Evolutionary conservation across 306 rosid species (phyloP), one percentile per base, ranked within the genome.

Genomic region (Potentilla sterilis): DNA sequence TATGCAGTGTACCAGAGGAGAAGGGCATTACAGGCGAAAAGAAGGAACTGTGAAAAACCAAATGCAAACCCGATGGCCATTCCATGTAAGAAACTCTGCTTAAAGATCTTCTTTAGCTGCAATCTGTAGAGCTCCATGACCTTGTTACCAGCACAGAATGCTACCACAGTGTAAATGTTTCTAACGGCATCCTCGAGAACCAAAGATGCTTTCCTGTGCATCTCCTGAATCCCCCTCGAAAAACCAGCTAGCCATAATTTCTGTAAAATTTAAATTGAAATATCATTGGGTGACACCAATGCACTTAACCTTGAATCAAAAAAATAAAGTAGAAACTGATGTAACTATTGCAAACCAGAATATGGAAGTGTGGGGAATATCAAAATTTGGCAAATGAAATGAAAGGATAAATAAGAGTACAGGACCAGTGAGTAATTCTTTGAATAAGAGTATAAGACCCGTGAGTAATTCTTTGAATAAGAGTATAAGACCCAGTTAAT

Each of bases 121-220:
- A 89, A 76, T 79, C 91, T 85, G 87, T 96, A 96, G 86, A 96
- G 96, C 85, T 96, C 99, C 99, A 96, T 92, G 59, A 96, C 99
- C 90, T 96, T 92, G 79, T 92, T 92, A 82, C 99, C 97, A 67
- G 97, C 99, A 87, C 98, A 96, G 84, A 92, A 96, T 79, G 99
- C 97, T 75, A 92, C 99, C 70, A 96, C 99, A 69, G 99, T 96
- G 91, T 96, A 96, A 64, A 96, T 96, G 81, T 96, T 96, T 88
- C 99, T 83, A 79, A 96, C 99, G 63, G 99, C 97, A 78, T 96
- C 99, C 85, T 96, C 99, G 42, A 96, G 99, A 87, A 96, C 99
- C 89, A 96, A 88, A 78, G 99, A 96, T 67, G 99, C 99, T 80
- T 92, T 96, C 81, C 96, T 81, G 84, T 96, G 99, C 99, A 96